Evolutionary conservation across 805 yeast species (phyloP).

Genomic region (Cyberlindnera mrakii): DNA sequence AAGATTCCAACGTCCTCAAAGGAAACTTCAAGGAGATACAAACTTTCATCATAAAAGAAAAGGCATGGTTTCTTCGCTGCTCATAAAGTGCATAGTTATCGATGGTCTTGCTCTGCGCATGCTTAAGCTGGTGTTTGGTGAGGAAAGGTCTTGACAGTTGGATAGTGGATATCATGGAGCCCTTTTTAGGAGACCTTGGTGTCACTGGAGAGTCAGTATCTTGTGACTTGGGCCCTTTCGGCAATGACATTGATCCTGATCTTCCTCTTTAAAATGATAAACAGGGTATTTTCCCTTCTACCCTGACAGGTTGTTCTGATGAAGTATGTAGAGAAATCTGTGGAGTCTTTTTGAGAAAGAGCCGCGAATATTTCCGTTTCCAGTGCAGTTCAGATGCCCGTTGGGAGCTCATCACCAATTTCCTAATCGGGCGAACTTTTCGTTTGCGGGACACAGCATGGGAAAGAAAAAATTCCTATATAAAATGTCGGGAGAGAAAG

Average conservation of each 20-base stretch:
- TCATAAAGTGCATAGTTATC: constrained; percentile 43
- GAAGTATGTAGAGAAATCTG: no score
- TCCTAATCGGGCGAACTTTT: not conserved
- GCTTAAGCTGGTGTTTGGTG: constrained; percentile 45
- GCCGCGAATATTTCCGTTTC: not conserved
- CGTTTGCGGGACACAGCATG: not conserved
- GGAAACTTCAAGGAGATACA: constrained; percentile 59
- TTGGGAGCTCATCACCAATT: not conserved
- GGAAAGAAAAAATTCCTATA: not conserved
- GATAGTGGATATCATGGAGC: constrained; percentile 18
- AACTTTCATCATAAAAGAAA: constrained; percentile 48
- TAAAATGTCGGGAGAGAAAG: not conserved
- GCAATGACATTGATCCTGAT: no score
- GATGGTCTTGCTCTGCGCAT: constrained; percentile 47
- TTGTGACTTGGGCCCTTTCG: not conserved
- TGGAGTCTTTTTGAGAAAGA: no score
- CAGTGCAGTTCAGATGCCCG: not conserved
- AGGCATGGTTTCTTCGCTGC: constrained; percentile 47
- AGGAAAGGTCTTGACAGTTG: constrained; percentile 58
- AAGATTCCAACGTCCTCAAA: constrained; percentile 57
- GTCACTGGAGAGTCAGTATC: constrained; percentile 1
- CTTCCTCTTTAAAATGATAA: no score
- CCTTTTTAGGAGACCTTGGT: constrained; percentile 2
- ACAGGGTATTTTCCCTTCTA: no score
- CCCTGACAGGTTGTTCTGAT: no score